Percentiles rank a stretch among this genome's conserved stretches.
phyloP scores from a whole-genome alignment of 2,329 filamentous ascomycete genomes.

The Clonostachys chloroleuca region DNA sequence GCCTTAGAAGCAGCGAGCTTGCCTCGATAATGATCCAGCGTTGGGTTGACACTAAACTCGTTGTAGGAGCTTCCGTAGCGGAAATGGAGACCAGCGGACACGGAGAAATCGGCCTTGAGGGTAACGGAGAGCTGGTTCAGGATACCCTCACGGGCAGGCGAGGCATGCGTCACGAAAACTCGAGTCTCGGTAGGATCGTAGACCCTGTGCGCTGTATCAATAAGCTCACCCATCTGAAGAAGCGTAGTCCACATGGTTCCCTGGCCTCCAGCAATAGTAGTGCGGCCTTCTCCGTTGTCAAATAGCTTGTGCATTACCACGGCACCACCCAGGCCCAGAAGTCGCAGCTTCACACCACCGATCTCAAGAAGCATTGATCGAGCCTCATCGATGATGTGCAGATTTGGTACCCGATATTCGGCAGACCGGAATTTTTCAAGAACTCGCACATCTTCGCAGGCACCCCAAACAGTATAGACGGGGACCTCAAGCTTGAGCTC shows the following conservation, averaged over 20 bases:
- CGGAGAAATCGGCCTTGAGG: slow-evolving; percentile 95
- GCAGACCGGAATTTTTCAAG: slow-evolving; percentile 95
- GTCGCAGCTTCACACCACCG: slow-evolving; percentile 90
- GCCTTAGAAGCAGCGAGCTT: slow-evolving; percentile 97
- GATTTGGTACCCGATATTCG: slow-evolving; percentile 95
- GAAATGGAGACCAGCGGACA: slow-evolving; percentile 97
- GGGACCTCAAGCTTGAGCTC: slow-evolving; percentile 90
- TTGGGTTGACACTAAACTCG: slow-evolving; percentile 98
- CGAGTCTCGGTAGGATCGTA: slow-evolving; percentile 98
- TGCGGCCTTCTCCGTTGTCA: slow-evolving; percentile 95
- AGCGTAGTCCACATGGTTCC: slow-evolving; percentile 99
- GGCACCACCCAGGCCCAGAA: slow-evolving; percentile 89
- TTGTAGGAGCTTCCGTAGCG: slow-evolving; percentile 99
- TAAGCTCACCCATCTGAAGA: slow-evolving; percentile 94
- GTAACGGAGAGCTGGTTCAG: slow-evolving; percentile 97
- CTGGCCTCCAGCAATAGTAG: slow-evolving; percentile 95
- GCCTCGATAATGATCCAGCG: slow-evolving; percentile 94
- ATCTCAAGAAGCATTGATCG: slow-evolving; percentile 93
- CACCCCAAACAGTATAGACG: slow-evolving; percentile 98
- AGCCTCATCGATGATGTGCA: slow-evolving; percentile 98
- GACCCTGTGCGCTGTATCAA: slow-evolving; percentile 96
- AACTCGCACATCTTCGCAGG: slow-evolving; percentile 96
- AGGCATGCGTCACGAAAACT: slow-evolving; percentile 94
- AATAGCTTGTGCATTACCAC: slow-evolving; percentile 99
- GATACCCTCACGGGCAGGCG: slow-evolving; percentile 91